Evolutionary conservation across 371 early-diverging fungal species (phyloP).

Genomic region (Blastocladiella emersonii): DNA sequence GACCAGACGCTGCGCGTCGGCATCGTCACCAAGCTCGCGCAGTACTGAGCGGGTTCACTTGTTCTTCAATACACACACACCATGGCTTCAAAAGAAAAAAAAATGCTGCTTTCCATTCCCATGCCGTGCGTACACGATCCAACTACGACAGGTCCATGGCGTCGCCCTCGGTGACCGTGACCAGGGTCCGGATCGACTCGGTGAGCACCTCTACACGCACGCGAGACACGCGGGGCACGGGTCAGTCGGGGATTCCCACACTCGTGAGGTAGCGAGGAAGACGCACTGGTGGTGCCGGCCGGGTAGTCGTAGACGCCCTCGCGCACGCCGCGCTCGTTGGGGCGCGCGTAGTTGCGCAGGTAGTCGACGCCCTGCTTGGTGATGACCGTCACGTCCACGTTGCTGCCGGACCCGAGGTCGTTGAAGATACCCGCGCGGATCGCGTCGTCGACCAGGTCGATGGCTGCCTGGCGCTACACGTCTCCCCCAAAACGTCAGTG

Average conservation of each 20-base stretch:
- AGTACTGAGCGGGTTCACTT: not conserved
- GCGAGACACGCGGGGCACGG: too few species aligned
- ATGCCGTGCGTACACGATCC: too few species aligned
- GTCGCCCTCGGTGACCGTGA: constrained; percentile 39
- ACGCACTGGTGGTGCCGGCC: constrained; percentile 28
- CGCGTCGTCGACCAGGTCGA: constrained; percentile 84
- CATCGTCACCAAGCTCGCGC: constrained; percentile 26
- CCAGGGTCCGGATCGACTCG: constrained; percentile 23
- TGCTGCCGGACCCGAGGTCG: constrained; percentile 98
- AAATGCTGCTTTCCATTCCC: not conserved
- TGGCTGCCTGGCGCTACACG: constrained; percentile 74
- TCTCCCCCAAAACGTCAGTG: not conserved
- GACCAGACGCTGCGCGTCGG: constrained; percentile 36
- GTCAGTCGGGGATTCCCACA: too few species aligned
- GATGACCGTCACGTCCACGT: constrained; percentile 93
- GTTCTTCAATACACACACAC: not conserved
- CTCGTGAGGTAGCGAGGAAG: not conserved
- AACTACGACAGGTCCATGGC: constrained; percentile 34
- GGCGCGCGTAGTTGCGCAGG: constrained; percentile 68
- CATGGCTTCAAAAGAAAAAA: not conserved
- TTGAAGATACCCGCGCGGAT: constrained; percentile 98
- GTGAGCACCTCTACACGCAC: not conserved
- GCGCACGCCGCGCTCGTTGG: constrained; percentile 78
- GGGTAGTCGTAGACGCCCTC: constrained; percentile 59
- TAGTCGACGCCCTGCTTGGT: constrained; percentile 66